Conservation (phyloP, 2,329 filamentous ascomycete genomes). For the Cercospora zeina region DNA sequence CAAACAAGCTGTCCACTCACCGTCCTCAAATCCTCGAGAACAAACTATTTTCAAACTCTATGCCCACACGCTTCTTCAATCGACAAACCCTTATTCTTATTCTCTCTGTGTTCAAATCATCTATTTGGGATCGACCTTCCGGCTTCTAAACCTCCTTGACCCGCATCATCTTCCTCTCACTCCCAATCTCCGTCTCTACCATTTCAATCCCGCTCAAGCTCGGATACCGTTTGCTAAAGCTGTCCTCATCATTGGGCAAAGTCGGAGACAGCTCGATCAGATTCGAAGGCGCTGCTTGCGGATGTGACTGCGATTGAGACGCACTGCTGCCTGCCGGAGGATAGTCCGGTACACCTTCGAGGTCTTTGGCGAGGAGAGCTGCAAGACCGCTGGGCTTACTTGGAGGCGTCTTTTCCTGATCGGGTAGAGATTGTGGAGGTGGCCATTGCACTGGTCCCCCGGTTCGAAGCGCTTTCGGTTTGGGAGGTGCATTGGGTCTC, state of each 20-base stretch:
- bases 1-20: background rate
- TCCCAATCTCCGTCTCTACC: conserved; percentile 58
- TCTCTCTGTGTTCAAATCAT: conserved; percentile 3
- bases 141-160: conserved; percentile 20
- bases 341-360: conserved; percentile 43
- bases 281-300: conserved; percentile 8
- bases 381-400: conserved; percentile 34
- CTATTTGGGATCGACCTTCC: background rate
- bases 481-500: conserved; percentile 60
- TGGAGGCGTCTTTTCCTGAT: conserved; percentile 12
- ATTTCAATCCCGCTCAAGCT: conserved; percentile 83
- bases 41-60: background rate
- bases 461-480: conserved; percentile 60
- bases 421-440: conserved; percentile 20
- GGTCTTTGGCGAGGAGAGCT: conserved; percentile 42
- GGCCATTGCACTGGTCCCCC: conserved; percentile 38
- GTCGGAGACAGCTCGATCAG: conserved; percentile 16
- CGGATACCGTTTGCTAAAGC: conserved; percentile 81
- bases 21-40: background rate
- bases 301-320: background rate
- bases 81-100: background rate
- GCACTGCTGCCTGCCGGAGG: conserved; percentile 27
- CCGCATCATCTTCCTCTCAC: conserved; percentile 21
- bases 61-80: background rate
- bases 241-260: conserved; percentile 26